Evolutionary conservation across 129 eudicot genomes (phyloP).

Genomic region (Scalesia atractyloides): DNA sequence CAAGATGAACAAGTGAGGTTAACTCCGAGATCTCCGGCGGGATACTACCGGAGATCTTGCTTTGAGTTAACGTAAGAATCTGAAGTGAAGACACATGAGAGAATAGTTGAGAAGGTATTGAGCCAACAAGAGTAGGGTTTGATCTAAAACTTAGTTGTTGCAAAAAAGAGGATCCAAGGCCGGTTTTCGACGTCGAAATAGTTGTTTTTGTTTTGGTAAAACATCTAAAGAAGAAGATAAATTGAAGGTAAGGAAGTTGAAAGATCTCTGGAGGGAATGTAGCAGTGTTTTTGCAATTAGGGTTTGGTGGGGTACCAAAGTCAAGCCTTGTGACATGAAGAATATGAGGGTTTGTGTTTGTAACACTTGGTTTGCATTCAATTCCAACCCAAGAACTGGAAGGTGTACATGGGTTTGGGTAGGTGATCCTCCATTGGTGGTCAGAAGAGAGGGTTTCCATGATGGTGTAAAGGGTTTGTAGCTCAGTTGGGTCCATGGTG

Average conservation of each 20-base stretch:
- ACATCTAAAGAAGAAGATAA: constrained; percentile 60
- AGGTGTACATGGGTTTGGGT: constrained; percentile 77
- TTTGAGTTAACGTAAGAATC: constrained; percentile 76
- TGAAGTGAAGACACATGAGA: constrained; percentile 55
- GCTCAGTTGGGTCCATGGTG: constrained; percentile 71
- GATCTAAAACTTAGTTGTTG: constrained; percentile 76
- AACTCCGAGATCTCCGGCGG: constrained; percentile 45
- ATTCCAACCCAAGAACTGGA: constrained; percentile 73
- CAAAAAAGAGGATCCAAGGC: constrained; percentile 26
- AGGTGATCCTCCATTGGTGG: constrained; percentile 50
- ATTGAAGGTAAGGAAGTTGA: constrained; percentile 65
- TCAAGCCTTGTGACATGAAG: constrained; percentile 79
- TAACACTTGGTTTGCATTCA: constrained; percentile 57
- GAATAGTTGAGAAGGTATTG: constrained; percentile 60
- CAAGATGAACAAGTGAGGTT: constrained; percentile 60
- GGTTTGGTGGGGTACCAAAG: constrained; percentile 74
- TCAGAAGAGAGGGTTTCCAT: constrained; percentile 77
- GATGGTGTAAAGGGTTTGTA: constrained; percentile 61
- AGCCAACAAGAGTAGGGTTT: constrained; percentile 61
- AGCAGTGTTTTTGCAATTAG: constrained; percentile 58
- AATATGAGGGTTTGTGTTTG: constrained; percentile 38
- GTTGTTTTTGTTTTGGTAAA: constrained; percentile 53
- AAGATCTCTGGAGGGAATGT: constrained; percentile 70
- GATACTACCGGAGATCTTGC: constrained; percentile 56
- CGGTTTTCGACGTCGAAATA: constrained; percentile 32